phyloP scores from a whole-genome alignment of 2,329 filamentous ascomycete species.

The Aureobasidium subglaciale region DNA sequence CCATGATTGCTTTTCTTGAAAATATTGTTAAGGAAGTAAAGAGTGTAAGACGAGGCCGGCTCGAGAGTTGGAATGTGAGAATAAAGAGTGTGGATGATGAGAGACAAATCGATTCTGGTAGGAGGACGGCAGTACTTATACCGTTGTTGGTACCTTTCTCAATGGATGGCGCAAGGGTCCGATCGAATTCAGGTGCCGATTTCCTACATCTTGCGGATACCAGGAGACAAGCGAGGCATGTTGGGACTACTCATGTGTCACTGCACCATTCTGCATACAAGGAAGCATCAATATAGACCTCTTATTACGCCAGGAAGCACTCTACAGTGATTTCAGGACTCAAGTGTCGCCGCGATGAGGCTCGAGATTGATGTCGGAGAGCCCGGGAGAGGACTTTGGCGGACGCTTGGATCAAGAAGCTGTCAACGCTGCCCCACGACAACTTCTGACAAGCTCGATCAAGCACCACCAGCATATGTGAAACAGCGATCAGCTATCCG shows the following conservation, averaged over 20 bases:
- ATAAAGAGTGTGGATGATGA: slow-evolving; percentile 4
- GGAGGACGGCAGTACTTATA: background rate
- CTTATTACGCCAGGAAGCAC: background rate
- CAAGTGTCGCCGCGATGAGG: background rate
- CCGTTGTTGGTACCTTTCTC: background rate
- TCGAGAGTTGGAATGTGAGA: slow-evolving; percentile 1
- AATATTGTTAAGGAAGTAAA: slow-evolving; percentile 4
- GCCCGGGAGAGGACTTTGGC: background rate
- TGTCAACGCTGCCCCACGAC: background rate
- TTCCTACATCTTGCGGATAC: background rate
- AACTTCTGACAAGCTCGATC: background rate
- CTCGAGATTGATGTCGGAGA: background rate
- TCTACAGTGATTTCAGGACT: slow-evolving; percentile 1
- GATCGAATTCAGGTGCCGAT: background rate
- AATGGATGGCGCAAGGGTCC: background rate
- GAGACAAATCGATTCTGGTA: background rate
- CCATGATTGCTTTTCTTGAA: slow-evolving; percentile 10
- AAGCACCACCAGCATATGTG: background rate
- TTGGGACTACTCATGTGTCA: background rate
- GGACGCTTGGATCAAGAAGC: background rate
- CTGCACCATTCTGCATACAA: background rate
- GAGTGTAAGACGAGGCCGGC: slow-evolving; percentile 7
- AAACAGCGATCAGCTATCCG: slow-evolving; percentile 1
- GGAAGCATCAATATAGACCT: background rate
- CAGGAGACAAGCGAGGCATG: background rate